These are phyloP conservation scores for Parmelia sp. DNA, from an alignment of 495 filamentous ascomycete genomes.

Conservation along the genomic window DNA sequence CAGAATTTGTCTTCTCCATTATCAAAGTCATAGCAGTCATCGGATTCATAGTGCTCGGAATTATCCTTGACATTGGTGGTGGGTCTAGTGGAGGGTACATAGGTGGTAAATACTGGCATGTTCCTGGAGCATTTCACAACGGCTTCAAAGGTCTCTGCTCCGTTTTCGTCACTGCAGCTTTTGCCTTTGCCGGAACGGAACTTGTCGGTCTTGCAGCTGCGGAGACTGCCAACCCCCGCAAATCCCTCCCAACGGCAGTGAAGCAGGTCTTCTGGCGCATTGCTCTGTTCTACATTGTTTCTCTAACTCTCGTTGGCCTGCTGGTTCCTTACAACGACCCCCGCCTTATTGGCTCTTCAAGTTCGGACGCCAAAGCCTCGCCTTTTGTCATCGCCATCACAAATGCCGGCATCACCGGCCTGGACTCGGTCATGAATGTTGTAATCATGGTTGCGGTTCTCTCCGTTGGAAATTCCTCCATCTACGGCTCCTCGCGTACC, in stretches of 20 bases:
- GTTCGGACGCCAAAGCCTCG: slow-evolving; percentile 65
- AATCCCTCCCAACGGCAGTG: slow-evolving; percentile 39
- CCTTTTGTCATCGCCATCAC: slow-evolving; percentile 87
- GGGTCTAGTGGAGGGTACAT: slow-evolving; percentile 71
- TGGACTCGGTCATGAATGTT: slow-evolving; percentile 81
- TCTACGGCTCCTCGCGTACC: slow-evolving; percentile 83
- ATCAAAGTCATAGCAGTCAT: slow-evolving; percentile 84
- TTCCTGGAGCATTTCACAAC: slow-evolving; percentile 83
- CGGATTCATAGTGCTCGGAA: slow-evolving; percentile 79
- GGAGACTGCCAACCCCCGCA: slow-evolving; percentile 40
- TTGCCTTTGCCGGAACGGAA: slow-evolving; percentile 89
- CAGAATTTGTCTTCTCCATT: slow-evolving; percentile 80
- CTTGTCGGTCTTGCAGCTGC: slow-evolving; percentile 61
- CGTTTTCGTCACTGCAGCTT: slow-evolving; percentile 88
- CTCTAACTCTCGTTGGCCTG: slow-evolving; percentile 53
- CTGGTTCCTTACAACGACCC: slow-evolving; percentile 61
- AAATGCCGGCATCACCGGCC: slow-evolving; percentile 66
- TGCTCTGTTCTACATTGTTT: slow-evolving; percentile 41
- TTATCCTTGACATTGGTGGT: slow-evolving; percentile 74
- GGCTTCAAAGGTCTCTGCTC: slow-evolving; percentile 93
- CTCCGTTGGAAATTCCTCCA: slow-evolving; percentile 79
- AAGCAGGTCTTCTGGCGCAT: slow-evolving; percentile 42
- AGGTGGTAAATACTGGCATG: slow-evolving; percentile 73
- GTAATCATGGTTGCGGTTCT: slow-evolving; percentile 85
- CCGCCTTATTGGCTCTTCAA: slow-evolving; percentile 50